Evolutionary conservation across 192 early-diverging fungal species (phyloP).

Genomic region (Chytriomyces sp.): DNA sequence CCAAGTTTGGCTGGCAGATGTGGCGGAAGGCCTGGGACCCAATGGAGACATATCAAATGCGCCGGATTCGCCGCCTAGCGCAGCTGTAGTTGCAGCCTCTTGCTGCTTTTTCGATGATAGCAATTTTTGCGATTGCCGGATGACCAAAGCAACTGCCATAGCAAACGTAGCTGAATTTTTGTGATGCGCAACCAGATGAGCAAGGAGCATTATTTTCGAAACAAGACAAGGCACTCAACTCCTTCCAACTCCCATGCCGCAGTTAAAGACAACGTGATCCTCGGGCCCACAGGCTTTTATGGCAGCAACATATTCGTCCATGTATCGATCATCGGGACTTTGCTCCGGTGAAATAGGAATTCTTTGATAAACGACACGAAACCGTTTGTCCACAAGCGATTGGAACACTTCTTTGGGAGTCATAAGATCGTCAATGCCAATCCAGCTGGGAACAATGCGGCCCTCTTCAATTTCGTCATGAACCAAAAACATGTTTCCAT

Average conservation of each 20-base stretch:
- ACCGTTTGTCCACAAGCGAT: constrained; percentile 38
- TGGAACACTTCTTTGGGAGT: constrained; percentile 66
- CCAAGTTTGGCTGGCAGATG: neutral
- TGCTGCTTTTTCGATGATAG: neutral
- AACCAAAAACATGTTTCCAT: constrained; percentile 61
- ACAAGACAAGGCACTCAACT: constrained; percentile 35
- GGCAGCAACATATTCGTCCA: constrained; percentile 64
- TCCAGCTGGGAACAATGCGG: constrained; percentile 62
- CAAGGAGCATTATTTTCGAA: neutral
- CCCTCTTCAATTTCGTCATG: constrained; percentile 64
- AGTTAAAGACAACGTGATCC: constrained; percentile 66
- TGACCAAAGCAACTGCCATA: constrained; percentile 62
- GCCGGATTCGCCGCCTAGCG: constrained; percentile 23
- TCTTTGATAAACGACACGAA: constrained; percentile 59
- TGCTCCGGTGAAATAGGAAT: constrained; percentile 67
- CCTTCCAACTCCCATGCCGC: constrained; percentile 69
- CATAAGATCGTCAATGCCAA: constrained; percentile 58
- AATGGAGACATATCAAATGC: constrained; percentile 38
- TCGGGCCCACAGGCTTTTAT: constrained; percentile 44
- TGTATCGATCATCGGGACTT: constrained; percentile 63
- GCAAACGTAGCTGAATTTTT: constrained; percentile 57
- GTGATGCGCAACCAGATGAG: neutral
- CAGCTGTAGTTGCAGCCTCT: constrained; percentile 49
- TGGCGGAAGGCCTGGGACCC: neutral
- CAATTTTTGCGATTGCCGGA: constrained; percentile 61